These are phyloP conservation scores for Penicillium decumbens DNA, from an alignment of 2,329 filamentous ascomycete genomes.

Conservation along the genomic window DNA sequence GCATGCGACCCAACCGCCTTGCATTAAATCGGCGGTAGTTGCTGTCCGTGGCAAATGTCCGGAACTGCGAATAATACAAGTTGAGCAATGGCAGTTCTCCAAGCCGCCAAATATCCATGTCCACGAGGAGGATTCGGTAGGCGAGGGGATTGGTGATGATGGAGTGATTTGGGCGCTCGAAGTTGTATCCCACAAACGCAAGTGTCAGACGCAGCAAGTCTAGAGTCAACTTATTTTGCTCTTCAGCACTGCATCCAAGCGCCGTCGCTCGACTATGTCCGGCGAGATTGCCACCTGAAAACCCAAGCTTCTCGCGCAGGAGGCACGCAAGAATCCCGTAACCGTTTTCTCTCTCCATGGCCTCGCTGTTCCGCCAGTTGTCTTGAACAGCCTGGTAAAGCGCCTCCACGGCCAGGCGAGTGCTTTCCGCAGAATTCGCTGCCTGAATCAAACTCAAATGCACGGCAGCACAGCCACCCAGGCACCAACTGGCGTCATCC, in stretches of 20 bases:
- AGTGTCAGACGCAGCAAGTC: constrained; percentile 72
- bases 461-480: constrained; percentile 85
- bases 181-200: constrained; percentile 82
- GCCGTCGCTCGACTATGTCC: constrained; percentile 44
- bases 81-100: constrained; percentile 72
- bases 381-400: constrained; percentile 80
- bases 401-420: constrained; percentile 73
- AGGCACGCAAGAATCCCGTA: constrained; percentile 84
- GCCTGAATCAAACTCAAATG: constrained; percentile 79
- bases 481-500: constrained; percentile 86
- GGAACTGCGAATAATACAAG: constrained; percentile 89
- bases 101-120: constrained; percentile 87
- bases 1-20: constrained; percentile 79
- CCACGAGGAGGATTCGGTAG: constrained; percentile 85
- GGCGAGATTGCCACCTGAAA: constrained; percentile 23
- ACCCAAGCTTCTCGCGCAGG: constrained; percentile 69
- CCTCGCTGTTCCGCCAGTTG: constrained; percentile 96
- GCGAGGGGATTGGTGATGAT: constrained; percentile 94
- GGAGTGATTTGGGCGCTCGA: constrained; percentile 72
- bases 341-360: constrained; percentile 93
- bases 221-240: constrained; percentile 51
- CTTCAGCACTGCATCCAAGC: constrained; percentile 37
- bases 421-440: constrained; percentile 64
- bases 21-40: constrained; percentile 91
- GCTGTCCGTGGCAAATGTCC: constrained; percentile 81